These are phyloP conservation scores for Botryotinia narcissicola DNA, from an alignment of 2,329 filamentous ascomycete species.

Conservation along the genomic window DNA sequence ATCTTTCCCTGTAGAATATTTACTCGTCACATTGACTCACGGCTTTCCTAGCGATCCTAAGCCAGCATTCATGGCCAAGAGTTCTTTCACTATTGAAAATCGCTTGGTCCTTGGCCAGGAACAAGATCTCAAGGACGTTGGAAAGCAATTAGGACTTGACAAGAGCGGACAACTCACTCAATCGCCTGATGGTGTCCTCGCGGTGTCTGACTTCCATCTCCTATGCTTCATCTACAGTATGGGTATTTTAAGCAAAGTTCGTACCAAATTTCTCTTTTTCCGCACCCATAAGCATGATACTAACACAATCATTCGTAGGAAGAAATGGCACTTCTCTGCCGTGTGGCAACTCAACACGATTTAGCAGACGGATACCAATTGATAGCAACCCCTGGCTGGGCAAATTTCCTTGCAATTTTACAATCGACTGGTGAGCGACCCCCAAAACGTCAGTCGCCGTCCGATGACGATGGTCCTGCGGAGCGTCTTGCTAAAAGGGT, in stretches of 20 bases:
- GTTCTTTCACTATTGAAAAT: slow-evolving; percentile 85
- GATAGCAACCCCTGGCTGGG: slow-evolving; percentile 86
- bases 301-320: slow-evolving; percentile 56
- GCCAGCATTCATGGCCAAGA: slow-evolving; percentile 67
- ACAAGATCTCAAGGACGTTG: slow-evolving; percentile 71
- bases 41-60: slow-evolving; percentile 83
- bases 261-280: slow-evolving; percentile 33
- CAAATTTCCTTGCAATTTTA: slow-evolving; percentile 88
- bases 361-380: slow-evolving; percentile 78
- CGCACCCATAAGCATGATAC: neutral
- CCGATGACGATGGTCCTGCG: slow-evolving; percentile 36
- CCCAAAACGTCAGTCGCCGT: slow-evolving; percentile 64
- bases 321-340: slow-evolving; percentile 82
- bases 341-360: slow-evolving; percentile 78
- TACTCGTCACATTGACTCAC: slow-evolving; percentile 93
- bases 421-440: slow-evolving; percentile 96
- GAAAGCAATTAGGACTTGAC: slow-evolving; percentile 64
- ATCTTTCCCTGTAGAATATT: slow-evolving; percentile 92
- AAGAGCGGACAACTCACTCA: slow-evolving; percentile 55
- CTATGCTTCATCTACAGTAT: slow-evolving; percentile 82
- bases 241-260: slow-evolving; percentile 80
- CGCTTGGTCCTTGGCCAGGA: slow-evolving; percentile 80
- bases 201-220: slow-evolving; percentile 90
- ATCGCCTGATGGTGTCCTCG: slow-evolving; percentile 58
- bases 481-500: slow-evolving; percentile 61